Evolutionary conservation across 495 filamentous ascomycete genomes (phyloP).

Genomic region (Trichoderma gamsii): DNA sequence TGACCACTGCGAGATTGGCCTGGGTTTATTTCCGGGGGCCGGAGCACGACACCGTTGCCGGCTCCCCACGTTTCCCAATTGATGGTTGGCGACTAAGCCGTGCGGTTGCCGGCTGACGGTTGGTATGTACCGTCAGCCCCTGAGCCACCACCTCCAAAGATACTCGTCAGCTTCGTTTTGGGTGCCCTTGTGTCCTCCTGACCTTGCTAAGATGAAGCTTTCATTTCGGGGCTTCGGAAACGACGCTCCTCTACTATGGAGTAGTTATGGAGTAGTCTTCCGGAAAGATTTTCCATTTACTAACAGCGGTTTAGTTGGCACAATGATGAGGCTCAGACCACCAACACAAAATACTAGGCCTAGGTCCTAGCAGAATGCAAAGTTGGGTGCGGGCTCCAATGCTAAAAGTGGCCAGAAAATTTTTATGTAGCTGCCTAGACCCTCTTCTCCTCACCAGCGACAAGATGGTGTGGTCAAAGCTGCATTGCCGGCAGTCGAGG

Average conservation of each 20-base stretch:
- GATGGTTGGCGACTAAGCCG: slow-evolving; percentile 6
- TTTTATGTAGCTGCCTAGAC: slow-evolving; percentile 14
- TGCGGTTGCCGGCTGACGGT: neutral
- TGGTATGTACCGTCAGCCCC: neutral
- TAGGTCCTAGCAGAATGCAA: neutral
- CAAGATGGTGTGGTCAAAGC: neutral
- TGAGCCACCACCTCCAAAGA: neutral
- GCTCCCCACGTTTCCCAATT: slow-evolving; percentile 7
- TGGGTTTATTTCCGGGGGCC: neutral
- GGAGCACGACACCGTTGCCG: slow-evolving; percentile 2
- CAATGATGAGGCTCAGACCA: neutral
- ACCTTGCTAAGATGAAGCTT: slow-evolving; percentile 2
- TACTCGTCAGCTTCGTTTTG: neutral
- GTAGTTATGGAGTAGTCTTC: neutral
- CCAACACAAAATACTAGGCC: neutral
- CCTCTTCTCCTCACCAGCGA: slow-evolving; percentile 11
- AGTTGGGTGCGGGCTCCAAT: neutral
- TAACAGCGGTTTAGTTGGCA: neutral
- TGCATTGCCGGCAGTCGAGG: slow-evolving; percentile 9
- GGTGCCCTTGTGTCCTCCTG: neutral
- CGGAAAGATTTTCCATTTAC: neutral
- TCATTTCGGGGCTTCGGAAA: neutral
- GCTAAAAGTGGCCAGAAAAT: slow-evolving; percentile 1
- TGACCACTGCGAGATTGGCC: slow-evolving; percentile 10
- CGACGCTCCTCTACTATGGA: neutral